Conservation (phyloP, 108 stramenopile genomes). For the Mayamaea pseudoterrestris region DNA sequence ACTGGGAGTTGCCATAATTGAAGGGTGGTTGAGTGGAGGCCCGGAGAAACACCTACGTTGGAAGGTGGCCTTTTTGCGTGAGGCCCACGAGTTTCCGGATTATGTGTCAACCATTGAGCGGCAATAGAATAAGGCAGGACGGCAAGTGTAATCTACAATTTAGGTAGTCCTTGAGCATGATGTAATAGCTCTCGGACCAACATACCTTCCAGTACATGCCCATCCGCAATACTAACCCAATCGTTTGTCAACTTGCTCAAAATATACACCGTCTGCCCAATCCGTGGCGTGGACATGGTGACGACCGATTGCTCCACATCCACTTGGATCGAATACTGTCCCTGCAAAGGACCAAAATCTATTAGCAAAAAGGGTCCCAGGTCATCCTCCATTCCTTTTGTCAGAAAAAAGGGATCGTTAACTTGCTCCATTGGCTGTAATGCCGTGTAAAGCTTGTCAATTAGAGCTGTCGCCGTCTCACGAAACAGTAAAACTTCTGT, state of each 20-base stretch:
- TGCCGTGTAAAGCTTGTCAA: conserved; percentile 43
- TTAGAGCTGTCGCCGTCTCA: not conserved
- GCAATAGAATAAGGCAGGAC: not conserved
- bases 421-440: conserved; percentile 39
- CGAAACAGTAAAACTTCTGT: too few relatives aligned
- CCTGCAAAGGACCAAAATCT: conserved; percentile 32
- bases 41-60: conserved; percentile 28
- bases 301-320: conserved; percentile 26
- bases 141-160: conserved; percentile 25
- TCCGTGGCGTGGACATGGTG: conserved; percentile 45
- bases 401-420: conserved; percentile 45
- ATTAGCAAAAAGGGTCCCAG: conserved; percentile 38
- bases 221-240: conserved; percentile 62
- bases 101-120: not conserved
- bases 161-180: conserved; percentile 66
- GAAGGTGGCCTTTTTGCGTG: conserved; percentile 27
- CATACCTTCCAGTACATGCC: conserved; percentile 62
- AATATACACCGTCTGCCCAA: conserved; percentile 52
- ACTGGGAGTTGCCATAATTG: conserved; percentile 27
- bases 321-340: conserved; percentile 35
- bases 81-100: conserved; percentile 35
- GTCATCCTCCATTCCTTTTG: conserved; percentile 8
- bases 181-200: conserved; percentile 70
- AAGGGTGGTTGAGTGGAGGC: conserved; percentile 33
- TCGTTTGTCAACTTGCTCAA: conserved; percentile 36